Base-by-base conservation (phyloP, 495 filamentous ascomycete species). In the Opeltia flavorubescens region DNA sequence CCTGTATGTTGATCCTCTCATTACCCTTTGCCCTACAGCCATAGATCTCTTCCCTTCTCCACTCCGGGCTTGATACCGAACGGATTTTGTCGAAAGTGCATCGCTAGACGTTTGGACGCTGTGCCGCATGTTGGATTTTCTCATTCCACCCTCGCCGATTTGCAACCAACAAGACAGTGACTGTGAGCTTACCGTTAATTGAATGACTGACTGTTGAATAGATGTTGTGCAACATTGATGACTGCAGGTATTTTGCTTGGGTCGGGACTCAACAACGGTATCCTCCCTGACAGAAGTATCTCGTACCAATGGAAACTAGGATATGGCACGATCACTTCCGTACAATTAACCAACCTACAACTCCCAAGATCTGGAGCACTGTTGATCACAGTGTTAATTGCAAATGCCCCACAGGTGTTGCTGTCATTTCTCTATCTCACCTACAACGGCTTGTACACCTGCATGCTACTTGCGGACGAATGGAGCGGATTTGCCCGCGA, bases 371-470 rank as follows among this genome's bases (percentile, higher is more conserved):
- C n/a, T 43, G 43, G 6, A 5, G 52, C 41, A 8, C 43, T 66
- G 4, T 53, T 65, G 35, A 11, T 34, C 7, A 56, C 50, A 12
- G 54, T 63, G 1, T 46, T 69, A 4, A 20, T 67, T 2, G 61
- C 63, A 6, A 74, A 76, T 48, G 39, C 53, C 3, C 66, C 67
- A 0, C 72, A 76, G 51, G 44, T 66, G 0, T 29, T 70, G 0
- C 46, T 75, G 8, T 67, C 67, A 2, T 50, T 70, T 3, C 41
- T 64, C 8, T 75, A 75, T 48, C 51, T 62, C 13, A 39, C 56
- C 6, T 65, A 60, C 55, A 66, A 71, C 53, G 44, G 57, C 29
- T 36, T 69, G 4, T 45, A 67, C n/a, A 66, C 62, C 30, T 45
- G 50, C 39, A 70, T 75, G 68, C 52, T 68, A 20, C 50, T 62